Conservation (phyloP, 345 rosid genomes). For the Passiflora organensis region DNA sequence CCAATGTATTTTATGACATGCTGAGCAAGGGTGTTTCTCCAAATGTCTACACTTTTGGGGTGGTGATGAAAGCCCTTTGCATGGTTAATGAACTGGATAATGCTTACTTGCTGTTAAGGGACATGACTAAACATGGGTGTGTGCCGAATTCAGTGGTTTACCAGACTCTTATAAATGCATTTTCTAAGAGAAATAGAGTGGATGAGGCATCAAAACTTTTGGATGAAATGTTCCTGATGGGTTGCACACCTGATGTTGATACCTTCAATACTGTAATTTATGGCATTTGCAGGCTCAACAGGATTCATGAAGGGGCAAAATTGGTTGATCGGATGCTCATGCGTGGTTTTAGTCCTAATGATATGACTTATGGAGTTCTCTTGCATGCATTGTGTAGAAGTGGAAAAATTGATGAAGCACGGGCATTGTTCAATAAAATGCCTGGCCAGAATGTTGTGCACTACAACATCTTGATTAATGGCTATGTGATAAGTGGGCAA, state of each 20-base stretch:
- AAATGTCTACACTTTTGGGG: conserved; percentile 58
- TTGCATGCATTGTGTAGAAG: conserved; percentile 60
- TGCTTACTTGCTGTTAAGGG: conserved; percentile 63
- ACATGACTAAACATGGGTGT: conserved; percentile 81
- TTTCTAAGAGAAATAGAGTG: conserved; percentile 55
- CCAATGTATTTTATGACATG: conserved; percentile 83
- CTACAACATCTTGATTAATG: conserved; percentile 65
- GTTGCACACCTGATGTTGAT: conserved; percentile 69
- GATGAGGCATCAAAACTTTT: conserved; percentile 60
- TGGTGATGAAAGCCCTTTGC: conserved; percentile 76
- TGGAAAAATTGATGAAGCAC: conserved; percentile 69
- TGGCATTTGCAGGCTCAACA: conserved; percentile 55
- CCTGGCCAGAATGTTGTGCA: conserved; percentile 43
- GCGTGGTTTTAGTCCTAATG: conserved; percentile 66
- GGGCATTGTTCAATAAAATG: conserved; percentile 43
- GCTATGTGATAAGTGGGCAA: conserved; percentile 51
- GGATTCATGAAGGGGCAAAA: conserved; percentile 65
- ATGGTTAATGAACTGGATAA: conserved; percentile 62
- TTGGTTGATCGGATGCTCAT: conserved; percentile 72
- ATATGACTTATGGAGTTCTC: conserved; percentile 55
- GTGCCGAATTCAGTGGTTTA: conserved; percentile 72
- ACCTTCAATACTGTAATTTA: conserved; percentile 74
- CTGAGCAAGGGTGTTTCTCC: conserved; percentile 62
- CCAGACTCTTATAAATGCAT: conserved; percentile 71
- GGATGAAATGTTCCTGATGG: conserved; percentile 87